Percentiles rank a stretch among this genome's conserved stretches.
Evolutionary conservation across 345 rosid species (phyloP).

Genomic region (Acer saccharum): DNA sequence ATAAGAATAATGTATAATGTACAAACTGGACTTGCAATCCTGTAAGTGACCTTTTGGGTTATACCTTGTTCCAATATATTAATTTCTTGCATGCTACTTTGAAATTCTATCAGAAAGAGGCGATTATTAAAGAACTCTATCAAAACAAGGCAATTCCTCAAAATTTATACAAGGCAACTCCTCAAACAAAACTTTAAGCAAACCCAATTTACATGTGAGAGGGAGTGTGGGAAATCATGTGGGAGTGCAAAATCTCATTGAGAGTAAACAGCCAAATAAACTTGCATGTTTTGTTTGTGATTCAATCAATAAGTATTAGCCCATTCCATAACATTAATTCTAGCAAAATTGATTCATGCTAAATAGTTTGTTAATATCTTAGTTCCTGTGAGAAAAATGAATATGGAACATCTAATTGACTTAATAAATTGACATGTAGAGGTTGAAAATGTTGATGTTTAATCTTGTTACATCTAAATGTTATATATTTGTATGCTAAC

Average conservation of each 20-base stretch:
- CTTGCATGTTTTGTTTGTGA: not conserved
- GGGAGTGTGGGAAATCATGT: not conserved
- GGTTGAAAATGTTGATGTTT: not conserved
- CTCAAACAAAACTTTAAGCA: not conserved
- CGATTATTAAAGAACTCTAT: not conserved
- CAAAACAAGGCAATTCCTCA: not conserved
- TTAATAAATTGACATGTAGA: not conserved
- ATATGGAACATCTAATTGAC: not conserved
- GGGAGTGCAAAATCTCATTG: not conserved
- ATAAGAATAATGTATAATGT: not conserved
- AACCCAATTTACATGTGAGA: not conserved
- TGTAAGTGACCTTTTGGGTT: not conserved
- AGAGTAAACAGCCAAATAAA: too few species aligned
- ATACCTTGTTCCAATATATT: not conserved
- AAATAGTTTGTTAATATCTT: not conserved
- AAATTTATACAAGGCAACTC: not conserved
- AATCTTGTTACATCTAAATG: not conserved
- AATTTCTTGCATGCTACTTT: not conserved
- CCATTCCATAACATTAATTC: not conserved
- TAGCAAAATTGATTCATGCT: not conserved
- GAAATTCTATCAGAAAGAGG: not conserved
- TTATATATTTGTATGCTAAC: not conserved
- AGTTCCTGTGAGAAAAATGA: not conserved
- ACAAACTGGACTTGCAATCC: not conserved
- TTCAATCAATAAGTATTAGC: not conserved